Base-by-base conservation (phyloP, 2,329 filamentous ascomycete species). In the Neofusicoccum laricinum region DNA sequence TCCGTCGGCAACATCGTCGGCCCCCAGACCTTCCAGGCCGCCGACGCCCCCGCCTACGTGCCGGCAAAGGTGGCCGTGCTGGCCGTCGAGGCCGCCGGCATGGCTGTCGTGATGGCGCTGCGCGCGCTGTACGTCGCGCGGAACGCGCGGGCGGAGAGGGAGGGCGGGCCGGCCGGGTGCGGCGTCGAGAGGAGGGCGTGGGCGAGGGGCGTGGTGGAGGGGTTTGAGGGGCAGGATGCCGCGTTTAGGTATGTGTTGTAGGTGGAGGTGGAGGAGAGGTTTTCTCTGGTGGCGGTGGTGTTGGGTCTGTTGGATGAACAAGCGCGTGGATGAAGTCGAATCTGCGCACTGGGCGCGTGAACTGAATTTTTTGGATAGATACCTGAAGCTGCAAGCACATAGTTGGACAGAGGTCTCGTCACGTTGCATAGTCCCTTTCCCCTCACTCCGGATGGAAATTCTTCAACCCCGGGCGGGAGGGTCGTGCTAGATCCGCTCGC, bases 11-110 rank as follows among this genome's bases (percentile, higher is more conserved):
- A 76, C 41, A 75, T 77, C 15, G 75, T 77, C 36, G 74, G 84
- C 72, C 76, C 72, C 55, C 75, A 75, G 55, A 73, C 71, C 2
- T 75, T 73, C 63, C 68, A 68, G 5, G 66, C 69, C 0, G 40
- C 66, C 30, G 70, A 76, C 25, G 74, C 74, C 11, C 68, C 69
- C 7, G 32, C 50, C 1, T 71, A 70, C 51, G 36, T 78, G 1
- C 78, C 78, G 2, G 80, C 79, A 1, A 82, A 81, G 64, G 76
- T 79, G 34, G 73, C 76, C 0, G 77, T 81, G 48, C 70, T 78
- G 55, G 55, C 55, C 15, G 55, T 59, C n/a, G 41, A 59, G 38
- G 55, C 55, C 7, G 55, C 12, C n/a, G 55, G 38, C 21, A 10
- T 59, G 2, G 40, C 32, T 15, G 25, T 32, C 5, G 55, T 32